phyloP scores from a whole-genome alignment of 305 asterid species.

The Andrographis paniculata region DNA sequence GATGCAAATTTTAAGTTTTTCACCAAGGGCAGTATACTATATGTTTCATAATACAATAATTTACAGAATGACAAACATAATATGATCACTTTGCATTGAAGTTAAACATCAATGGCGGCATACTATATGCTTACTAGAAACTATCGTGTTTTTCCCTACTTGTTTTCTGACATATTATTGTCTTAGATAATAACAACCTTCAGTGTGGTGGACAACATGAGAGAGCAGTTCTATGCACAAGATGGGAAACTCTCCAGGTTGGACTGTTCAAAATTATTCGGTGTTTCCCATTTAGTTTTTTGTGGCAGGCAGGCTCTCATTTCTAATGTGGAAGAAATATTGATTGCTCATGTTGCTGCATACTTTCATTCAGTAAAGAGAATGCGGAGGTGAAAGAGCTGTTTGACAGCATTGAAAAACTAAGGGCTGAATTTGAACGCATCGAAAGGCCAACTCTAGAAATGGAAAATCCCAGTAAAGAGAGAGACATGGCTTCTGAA shows the following conservation, averaged over 20 bases:
- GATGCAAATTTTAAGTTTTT: background rate
- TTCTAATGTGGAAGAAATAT: constrained; percentile 1
- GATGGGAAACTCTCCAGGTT: constrained; percentile 64
- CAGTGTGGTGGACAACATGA: constrained; percentile 89
- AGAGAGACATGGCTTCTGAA: constrained; percentile 28
- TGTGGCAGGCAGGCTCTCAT: constrained; percentile 9
- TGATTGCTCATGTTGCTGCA: constrained; percentile 8
- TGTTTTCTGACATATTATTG: no score
- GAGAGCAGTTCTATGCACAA: constrained; percentile 62
- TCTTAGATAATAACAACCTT: constrained; percentile 73
- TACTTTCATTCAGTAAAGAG: constrained; percentile 66
- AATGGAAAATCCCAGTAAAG: constrained; percentile 62
- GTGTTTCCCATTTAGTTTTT: constrained; percentile 2
- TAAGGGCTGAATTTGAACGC: constrained; percentile 65
- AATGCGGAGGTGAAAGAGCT: constrained; percentile 60
- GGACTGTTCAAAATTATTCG: constrained; percentile 15
- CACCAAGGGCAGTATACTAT: no score
- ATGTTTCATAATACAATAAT: no score
- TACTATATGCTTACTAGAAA: no score
- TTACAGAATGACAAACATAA: no score
- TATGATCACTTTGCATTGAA: no score
- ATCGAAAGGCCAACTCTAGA: constrained; percentile 80
- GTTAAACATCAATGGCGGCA: no score
- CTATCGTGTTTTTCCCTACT: no score
- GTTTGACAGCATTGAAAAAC: constrained; percentile 63